These are phyloP conservation scores for Aspergillus unguis DNA, from an alignment of 2,329 filamentous ascomycete species.

Conservation along the genomic window DNA sequence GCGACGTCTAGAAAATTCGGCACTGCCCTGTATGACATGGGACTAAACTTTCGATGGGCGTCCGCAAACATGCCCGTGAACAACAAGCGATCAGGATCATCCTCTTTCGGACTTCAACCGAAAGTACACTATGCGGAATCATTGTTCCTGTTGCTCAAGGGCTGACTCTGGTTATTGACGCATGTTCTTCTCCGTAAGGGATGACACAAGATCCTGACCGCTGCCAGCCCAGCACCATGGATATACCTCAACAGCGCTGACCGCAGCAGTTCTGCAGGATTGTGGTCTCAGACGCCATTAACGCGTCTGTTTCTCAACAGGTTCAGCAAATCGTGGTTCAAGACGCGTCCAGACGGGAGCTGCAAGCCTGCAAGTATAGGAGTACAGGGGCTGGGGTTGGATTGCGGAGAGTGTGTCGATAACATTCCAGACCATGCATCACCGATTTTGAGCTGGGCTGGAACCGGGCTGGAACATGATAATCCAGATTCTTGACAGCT, in stretches of 20 bases:
- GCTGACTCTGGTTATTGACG: not conserved
- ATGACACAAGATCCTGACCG: not conserved
- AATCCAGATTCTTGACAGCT: too few species aligned
- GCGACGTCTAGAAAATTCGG: constrained; percentile 7
- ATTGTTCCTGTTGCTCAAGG: not conserved
- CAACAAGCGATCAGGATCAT: not conserved
- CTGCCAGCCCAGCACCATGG: not conserved
- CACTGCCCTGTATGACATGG: not conserved
- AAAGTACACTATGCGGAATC: too few species aligned
- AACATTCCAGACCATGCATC: not conserved
- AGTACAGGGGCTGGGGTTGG: constrained; percentile 3
- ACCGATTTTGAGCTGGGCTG: not conserved
- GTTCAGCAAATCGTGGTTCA: not conserved
- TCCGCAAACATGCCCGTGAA: not conserved
- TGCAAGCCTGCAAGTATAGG: not conserved
- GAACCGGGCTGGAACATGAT: too few species aligned
- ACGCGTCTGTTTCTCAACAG: not conserved
- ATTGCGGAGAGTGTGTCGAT: constrained; percentile 1
- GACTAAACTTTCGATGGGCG: not conserved
- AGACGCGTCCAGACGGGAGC: not conserved
- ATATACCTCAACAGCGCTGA: constrained; percentile 3
- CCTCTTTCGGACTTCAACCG: too few species aligned
- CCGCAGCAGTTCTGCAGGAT: not conserved
- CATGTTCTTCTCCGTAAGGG: constrained; percentile 2
- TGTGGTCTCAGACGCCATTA: not conserved